Evolutionary conservation across 2,329 filamentous ascomycete genomes (phyloP), one percentile per base, ranked within the genome.

Genomic region (Cercospora zeina): DNA sequence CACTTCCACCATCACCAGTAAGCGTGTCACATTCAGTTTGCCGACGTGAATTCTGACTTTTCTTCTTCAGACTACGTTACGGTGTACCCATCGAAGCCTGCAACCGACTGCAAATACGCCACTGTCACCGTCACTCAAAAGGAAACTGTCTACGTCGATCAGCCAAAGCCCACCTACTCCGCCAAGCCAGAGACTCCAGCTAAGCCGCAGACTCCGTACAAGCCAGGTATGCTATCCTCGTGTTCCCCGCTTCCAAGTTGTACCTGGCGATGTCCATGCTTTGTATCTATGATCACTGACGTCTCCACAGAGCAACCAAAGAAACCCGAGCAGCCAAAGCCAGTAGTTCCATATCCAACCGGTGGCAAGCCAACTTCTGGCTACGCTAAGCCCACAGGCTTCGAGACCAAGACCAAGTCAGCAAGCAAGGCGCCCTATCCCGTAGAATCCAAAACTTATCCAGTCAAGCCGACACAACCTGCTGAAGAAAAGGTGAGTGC

Each of bases 121-220:
- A 75, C 73, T 47, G 71, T 73, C 36, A 76, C 74, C 33, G 72
- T 72, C 33, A 75, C 73, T 24, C 70, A 70, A 67, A 70, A 69
- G 64, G 70, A 72, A 66, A 74, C 71, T 45, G 68, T 72, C 60
- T 68, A 67, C 54, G 70, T 72, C 30, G 70, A 53, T 30, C 30
- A 33, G 31, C 49, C 27, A 16, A 53, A 54, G 63, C 61, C 58
- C 57, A 53, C 45, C 62, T 47, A 51, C 37, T n/a, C 56, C 34
- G 59, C 51, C 57, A 65, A 68, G 54, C 66, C 66, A 27, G 24
- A 27, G 24, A n/a, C n/a, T 30, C 37, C 21, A 49, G 37, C 39
- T 19, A 42, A 42, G 37, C 13, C 37, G 13, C 13, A n/a, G n/a
- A n/a, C n/a, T n/a, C 54, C 24, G 6, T 27, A 27, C 24, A 27